Base-by-base conservation (phyloP, 192 early-diverging fungal genomes). In the Coemansia nantahalensis region DNA sequence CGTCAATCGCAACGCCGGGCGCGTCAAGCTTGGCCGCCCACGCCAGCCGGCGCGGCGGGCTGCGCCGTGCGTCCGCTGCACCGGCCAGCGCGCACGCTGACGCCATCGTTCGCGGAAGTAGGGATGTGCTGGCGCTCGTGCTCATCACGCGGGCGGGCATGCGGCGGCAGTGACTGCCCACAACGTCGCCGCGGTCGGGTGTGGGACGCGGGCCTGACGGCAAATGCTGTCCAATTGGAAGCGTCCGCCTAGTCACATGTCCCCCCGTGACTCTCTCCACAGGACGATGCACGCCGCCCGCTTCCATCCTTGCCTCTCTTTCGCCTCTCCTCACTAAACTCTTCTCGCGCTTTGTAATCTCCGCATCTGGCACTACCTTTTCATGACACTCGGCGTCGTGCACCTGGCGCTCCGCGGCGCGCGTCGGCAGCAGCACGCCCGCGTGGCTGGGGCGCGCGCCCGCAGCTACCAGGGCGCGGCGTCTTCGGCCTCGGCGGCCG, bases 21-120 rank as follows among this genome's bases (percentile, higher is more conserved):
- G 45, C 54, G 39, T 48, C 51, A 4, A 62, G n/a, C 23, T 23
- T 47, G 26, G 19, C 59, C 33, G 48, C 52, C 59, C 59, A 62
- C 16, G 22, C 51, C 45, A 47, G 24, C 30, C 18, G 28, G 18
- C 21, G 23, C 4, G 16, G 39, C n/a, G n/a, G n/a, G n/a, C n/a
- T n/a, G n/a, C n/a, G n/a, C n/a, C n/a, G n/a, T n/a, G n/a, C n/a
- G n/a, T n/a, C n/a, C n/a, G n/a, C n/a, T n/a, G n/a, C n/a, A n/a
- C n/a, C n/a, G n/a, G n/a, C n/a, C n/a, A n/a, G n/a, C n/a, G n/a
- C n/a, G n/a, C n/a, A n/a, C n/a, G n/a, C n/a, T n/a, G n/a, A n/a
- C n/a, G n/a, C n/a, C n/a, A n/a, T n/a, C n/a, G n/a, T n/a, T n/a
- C n/a, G n/a, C n/a, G n/a, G n/a, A n/a, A n/a, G n/a, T n/a, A n/a